These are phyloP conservation scores for Gossypium stocksii DNA, from an alignment of 345 rosid genomes.

Conservation along the genomic window DNA sequence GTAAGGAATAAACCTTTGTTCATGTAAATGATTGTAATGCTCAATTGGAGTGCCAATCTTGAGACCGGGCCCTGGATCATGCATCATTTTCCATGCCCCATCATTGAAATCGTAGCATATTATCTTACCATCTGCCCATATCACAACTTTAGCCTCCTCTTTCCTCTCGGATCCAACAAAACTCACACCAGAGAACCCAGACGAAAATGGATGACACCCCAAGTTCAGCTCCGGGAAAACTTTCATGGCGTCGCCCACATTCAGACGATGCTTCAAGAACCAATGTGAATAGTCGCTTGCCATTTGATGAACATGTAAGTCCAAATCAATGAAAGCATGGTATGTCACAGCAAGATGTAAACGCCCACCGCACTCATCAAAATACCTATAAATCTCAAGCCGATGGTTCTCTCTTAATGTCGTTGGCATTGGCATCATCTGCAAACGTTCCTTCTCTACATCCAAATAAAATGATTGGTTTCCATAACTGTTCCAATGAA, in stretches of 20 bases:
- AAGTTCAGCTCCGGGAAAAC: not conserved
- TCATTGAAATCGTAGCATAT: not conserved
- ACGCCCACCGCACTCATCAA: not conserved
- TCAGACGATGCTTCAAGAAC: not conserved
- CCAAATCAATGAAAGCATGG: not conserved
- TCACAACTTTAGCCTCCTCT: not conserved
- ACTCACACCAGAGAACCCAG: constrained; percentile 6
- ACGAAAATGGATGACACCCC: not conserved
- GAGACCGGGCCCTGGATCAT: not conserved
- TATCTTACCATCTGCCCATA: constrained; percentile 7
- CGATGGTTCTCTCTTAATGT: too few relatives aligned
- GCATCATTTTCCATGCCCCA: not conserved
- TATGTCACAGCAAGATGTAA: not conserved
- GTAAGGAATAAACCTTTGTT: not conserved
- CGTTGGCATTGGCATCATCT: not conserved
- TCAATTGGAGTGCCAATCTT: not conserved
- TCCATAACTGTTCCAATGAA: constrained; percentile 8
- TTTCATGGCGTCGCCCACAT: not conserved
- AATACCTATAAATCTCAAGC: not conserved
- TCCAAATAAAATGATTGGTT: not conserved
- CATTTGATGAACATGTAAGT: not conserved
- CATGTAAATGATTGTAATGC: not conserved
- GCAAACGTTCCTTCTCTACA: not conserved
- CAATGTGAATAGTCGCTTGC: not conserved
- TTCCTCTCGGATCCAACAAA: not conserved